phyloP scores from a whole-genome alignment of 257 asterid genomes.

The Agastache rugosa region DNA sequence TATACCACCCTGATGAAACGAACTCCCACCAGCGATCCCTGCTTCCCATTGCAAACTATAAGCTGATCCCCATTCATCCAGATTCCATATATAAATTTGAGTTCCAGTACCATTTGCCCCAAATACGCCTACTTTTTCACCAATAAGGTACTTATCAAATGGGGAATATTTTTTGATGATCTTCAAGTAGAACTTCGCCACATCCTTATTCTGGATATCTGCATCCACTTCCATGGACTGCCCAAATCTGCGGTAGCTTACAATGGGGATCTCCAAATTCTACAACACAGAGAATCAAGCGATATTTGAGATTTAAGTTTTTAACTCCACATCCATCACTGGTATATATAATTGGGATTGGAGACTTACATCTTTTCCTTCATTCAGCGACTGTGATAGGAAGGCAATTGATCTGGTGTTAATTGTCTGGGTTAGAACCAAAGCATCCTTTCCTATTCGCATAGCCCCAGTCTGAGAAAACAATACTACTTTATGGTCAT shows the following conservation, averaged over 20 bases:
- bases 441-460: slow-evolving; percentile 86
- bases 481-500: slow-evolving; percentile 9
- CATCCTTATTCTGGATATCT: slow-evolving; percentile 55
- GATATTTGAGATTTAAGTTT: slow-evolving; percentile 5
- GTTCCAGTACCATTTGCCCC: slow-evolving; percentile 69
- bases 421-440: slow-evolving; percentile 78
- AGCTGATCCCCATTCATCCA: slow-evolving; percentile 78
- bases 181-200: slow-evolving; percentile 67
- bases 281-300: slow-evolving; percentile 38
- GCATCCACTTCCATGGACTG: slow-evolving; percentile 73
- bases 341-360: slow-evolving; percentile 16
- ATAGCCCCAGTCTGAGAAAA: slow-evolving; percentile 76
- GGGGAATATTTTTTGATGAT: slow-evolving; percentile 70
- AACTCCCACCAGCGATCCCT: slow-evolving; percentile 71
- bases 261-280: slow-evolving; percentile 85
- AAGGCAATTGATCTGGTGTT: slow-evolving; percentile 81
- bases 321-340: background rate
- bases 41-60: slow-evolving; percentile 66
- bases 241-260: slow-evolving; percentile 68
- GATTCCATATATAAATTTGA: slow-evolving; percentile 79
- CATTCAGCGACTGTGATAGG: slow-evolving; percentile 77
- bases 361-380: slow-evolving; percentile 69
- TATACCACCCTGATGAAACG: slow-evolving; percentile 77
- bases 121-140: slow-evolving; percentile 70
- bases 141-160: slow-evolving; percentile 76